A percentile compares a stretch with the other conserved stretches of the same genome.
These are phyloP conservation scores for Tremella fuciformis DNA, from an alignment of 768 basidiomycete genomes.

Conservation along the genomic window DNA sequence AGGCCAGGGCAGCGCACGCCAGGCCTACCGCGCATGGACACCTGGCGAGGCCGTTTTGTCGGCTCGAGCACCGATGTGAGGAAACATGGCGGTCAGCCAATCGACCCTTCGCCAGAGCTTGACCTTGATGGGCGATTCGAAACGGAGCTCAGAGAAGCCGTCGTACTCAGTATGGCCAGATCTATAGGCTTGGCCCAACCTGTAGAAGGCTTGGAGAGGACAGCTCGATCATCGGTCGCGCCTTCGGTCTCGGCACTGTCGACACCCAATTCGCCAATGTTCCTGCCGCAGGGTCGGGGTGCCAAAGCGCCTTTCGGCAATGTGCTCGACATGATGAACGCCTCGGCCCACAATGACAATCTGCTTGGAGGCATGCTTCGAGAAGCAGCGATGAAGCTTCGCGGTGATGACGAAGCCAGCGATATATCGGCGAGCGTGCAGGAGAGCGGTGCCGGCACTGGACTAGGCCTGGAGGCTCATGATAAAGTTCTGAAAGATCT, in stretches of 20 bases:
- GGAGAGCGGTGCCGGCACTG: constrained; percentile 22
- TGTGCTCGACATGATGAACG: constrained; percentile 50
- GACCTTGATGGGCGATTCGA: constrained; percentile 21
- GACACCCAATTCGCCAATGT: constrained; percentile 51
- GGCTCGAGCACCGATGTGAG: constrained; percentile 26
- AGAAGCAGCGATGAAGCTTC: constrained; percentile 36
- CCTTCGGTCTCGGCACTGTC: constrained; percentile 46
- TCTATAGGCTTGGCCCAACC: constrained; percentile 92
- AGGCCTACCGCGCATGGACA: constrained; percentile 47
- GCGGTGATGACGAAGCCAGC: constrained; percentile 30
- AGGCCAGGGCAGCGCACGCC: constrained; percentile 44
- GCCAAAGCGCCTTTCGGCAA: constrained; percentile 41
- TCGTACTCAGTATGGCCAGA: constrained; percentile 96
- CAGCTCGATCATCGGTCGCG: constrained; percentile 27
- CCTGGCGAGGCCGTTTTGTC: constrained; percentile 40
- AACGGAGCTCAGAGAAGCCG: constrained; percentile 82
- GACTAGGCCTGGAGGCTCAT: constrained; percentile 32
- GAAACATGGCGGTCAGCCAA: constrained; percentile 17
- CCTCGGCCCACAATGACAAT: constrained; percentile 34
- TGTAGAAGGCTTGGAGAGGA: constrained; percentile 52
- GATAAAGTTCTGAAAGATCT: constrained; percentile 69
- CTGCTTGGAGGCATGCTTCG: constrained; percentile 44
- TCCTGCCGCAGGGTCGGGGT: constrained; percentile 28
- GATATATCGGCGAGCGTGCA: constrained; percentile 42
- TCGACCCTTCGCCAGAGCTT: constrained; percentile 13